Percentiles rank a stretch among this genome's conserved stretches.
phyloP scores from a whole-genome alignment of 163 green algal species.

The Scenedesmus sp. region DNA sequence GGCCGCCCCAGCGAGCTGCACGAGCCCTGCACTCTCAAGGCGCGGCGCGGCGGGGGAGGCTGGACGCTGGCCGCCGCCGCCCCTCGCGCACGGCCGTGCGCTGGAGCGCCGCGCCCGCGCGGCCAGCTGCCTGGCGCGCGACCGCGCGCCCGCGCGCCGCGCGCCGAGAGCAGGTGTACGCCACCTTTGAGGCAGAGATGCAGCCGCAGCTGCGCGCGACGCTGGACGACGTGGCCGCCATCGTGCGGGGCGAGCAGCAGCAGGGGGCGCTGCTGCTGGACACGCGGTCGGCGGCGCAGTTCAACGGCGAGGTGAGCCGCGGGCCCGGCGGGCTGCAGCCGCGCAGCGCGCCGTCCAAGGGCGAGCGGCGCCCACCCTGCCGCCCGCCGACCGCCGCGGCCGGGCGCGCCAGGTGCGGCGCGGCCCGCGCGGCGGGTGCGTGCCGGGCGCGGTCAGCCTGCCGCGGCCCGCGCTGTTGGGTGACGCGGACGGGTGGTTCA shows the following conservation, averaged over 20 bases:
- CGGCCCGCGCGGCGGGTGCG: constrained; percentile 31
- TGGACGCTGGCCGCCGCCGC: no score
- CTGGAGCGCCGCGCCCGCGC: no score
- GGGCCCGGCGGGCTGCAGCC: not conserved
- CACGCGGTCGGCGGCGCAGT: constrained; percentile 31
- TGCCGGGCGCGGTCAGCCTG: constrained; percentile 39
- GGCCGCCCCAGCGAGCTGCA: constrained; percentile 32
- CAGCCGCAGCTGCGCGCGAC: constrained; percentile 23
- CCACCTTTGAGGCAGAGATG: constrained; percentile 32
- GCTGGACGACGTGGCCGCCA: not conserved
- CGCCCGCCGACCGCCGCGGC: no score
- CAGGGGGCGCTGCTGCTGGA: constrained; percentile 33
- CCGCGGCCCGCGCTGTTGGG: constrained; percentile 35
- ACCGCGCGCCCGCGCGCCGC: no score
- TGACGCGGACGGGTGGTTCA: not conserved
- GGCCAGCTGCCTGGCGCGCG: no score
- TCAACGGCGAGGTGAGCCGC: constrained; percentile 18
- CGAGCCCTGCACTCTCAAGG: constrained; percentile 54
- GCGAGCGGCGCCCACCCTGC: no score
- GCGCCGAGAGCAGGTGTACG: constrained; percentile 32
- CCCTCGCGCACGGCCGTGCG: no score
- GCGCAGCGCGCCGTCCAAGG: no score
- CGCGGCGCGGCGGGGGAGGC: not conserved
- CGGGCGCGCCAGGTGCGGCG: not conserved
- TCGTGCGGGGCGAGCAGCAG: constrained; percentile 34